A percentile compares a stretch with the other conserved stretches of the same genome.
Conservation (phyloP, 1,284 basidiomycete species). For the Ceratobasidium sp. region DNA sequence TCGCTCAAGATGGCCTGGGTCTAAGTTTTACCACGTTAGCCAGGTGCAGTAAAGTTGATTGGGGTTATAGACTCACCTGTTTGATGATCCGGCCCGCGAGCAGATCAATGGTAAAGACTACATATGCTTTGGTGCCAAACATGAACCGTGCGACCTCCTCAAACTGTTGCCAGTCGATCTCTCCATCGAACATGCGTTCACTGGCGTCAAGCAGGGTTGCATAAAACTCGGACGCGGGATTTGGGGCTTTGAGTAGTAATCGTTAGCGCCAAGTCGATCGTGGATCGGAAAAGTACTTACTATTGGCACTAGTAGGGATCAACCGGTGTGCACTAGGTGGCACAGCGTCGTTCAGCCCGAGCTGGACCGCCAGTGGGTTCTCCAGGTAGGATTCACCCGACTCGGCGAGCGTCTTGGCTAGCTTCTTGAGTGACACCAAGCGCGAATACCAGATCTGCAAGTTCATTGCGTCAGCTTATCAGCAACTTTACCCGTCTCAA, state of each 20-base stretch:
- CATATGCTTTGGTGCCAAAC: constrained; percentile 90
- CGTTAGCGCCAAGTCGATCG: constrained; percentile 49
- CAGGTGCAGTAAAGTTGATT: constrained; percentile 49
- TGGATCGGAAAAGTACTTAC: background rate
- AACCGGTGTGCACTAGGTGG: constrained; percentile 57
- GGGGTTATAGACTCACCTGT: constrained; percentile 67
- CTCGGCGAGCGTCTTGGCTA: constrained; percentile 63
- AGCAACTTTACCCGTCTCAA: background rate
- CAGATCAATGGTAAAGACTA: constrained; percentile 90
- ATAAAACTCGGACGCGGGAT: constrained; percentile 78
- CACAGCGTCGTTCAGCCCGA: constrained; percentile 70
- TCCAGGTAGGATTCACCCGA: constrained; percentile 44
- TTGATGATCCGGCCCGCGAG: constrained; percentile 89
- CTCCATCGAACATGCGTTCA: constrained; percentile 93
- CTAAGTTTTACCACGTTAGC: constrained; percentile 56
- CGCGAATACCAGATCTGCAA: constrained; percentile 87
- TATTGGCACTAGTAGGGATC: constrained; percentile 35
- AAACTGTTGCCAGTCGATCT: constrained; percentile 89
- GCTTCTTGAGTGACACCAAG: constrained; percentile 81
- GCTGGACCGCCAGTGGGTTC: constrained; percentile 67
- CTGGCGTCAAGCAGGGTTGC: constrained; percentile 91
- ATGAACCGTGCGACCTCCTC: constrained; percentile 98
- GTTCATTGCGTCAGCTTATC: constrained; percentile 14
- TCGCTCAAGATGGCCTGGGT: constrained; percentile 85
- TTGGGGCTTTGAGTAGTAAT: constrained; percentile 57